Evolutionary conservation across 2,329 filamentous ascomycete genomes (phyloP).

Genomic region (Colletotrichum cuscutae): DNA sequence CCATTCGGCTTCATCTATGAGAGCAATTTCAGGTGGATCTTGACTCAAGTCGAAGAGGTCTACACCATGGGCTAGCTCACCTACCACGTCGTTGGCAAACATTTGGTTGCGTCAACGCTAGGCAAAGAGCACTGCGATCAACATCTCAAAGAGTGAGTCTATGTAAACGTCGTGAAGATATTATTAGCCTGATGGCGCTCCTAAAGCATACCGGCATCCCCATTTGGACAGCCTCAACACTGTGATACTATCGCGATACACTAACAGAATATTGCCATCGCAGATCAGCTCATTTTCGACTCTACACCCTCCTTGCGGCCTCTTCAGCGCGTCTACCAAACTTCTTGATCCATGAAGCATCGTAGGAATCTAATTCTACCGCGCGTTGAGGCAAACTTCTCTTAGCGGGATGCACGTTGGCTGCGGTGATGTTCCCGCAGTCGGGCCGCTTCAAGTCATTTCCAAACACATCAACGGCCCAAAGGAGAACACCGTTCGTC

Average conservation of each 20-base stretch:
- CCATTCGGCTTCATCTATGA: too few species aligned
- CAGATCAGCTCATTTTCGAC: too few species aligned
- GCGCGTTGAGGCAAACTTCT: slow-evolving; percentile 47
- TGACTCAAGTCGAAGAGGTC: too few species aligned
- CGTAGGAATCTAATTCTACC: slow-evolving; percentile 57
- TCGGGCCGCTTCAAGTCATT: slow-evolving; percentile 64
- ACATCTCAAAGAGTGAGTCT: not conserved
- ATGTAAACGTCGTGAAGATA: not conserved
- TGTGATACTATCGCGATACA: not conserved
- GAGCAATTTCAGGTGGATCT: too few species aligned
- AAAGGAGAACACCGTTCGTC: slow-evolving; percentile 76
- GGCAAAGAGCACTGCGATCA: not conserved
- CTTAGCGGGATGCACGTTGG: slow-evolving; percentile 46
- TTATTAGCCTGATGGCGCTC: not conserved
- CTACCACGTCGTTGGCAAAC: too few species aligned
- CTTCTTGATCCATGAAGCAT: slow-evolving; percentile 60
- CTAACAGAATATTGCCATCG: too few species aligned
- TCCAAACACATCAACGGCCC: slow-evolving; percentile 71
- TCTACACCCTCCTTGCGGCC: not conserved
- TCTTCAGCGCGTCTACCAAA: slow-evolving; percentile 46
- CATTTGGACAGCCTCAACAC: not conserved
- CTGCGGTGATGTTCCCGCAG: slow-evolving; percentile 61
- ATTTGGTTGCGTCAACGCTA: too few species aligned
- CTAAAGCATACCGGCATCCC: not conserved
- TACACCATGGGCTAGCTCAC: too few species aligned